Conservation (phyloP, 2,329 filamentous ascomycete genomes). For the Pleochaeta shiraiana region DNA sequence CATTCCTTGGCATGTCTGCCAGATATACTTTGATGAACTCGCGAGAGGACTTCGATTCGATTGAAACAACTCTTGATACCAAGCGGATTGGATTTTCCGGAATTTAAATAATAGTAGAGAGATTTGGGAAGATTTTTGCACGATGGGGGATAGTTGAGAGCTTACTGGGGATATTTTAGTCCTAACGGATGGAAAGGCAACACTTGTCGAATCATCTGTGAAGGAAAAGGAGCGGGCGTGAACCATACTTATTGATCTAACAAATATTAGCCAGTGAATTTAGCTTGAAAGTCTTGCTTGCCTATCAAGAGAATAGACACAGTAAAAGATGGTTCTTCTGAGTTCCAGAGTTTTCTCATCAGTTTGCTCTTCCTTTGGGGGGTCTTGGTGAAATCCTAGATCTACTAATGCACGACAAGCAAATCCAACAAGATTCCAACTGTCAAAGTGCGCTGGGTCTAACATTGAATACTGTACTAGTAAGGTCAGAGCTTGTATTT, state of each 20-base stretch:
- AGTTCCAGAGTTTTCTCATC: constrained; percentile 52
- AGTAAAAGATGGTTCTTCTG: constrained; percentile 70
- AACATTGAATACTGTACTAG: constrained; percentile 79
- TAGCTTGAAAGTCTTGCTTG: constrained; percentile 20
- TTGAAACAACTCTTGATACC: constrained; percentile 79
- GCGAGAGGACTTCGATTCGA: constrained; percentile 45
- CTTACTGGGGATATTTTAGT: constrained; percentile 14
- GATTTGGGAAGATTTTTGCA: constrained; percentile 35
- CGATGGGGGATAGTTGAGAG: constrained; percentile 20
- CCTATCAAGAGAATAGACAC: constrained; percentile 77
- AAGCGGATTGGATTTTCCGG: constrained; percentile 65
- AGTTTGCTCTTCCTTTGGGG: constrained; percentile 43
- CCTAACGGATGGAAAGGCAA: constrained; percentile 42
- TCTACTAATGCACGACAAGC: constrained; percentile 76
- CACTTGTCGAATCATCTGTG: constrained; percentile 68
- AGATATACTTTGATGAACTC: constrained; percentile 49
- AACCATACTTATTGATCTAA: constrained; percentile 68
- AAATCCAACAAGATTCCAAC: constrained; percentile 84
- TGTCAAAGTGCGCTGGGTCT: constrained; percentile 79
- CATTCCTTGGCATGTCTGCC: constrained; percentile 57
- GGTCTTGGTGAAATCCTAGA: constrained; percentile 82
- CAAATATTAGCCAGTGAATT: constrained; percentile 7
- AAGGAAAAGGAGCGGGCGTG: constrained; percentile 81
- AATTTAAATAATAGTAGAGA: constrained; percentile 64
- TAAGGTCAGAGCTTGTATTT: constrained; percentile 71